Evolutionary conservation across 805 yeast genomes (phyloP), one percentile per base, ranked within the genome.

Genomic region (Saccharomycopsis babjevae): DNA sequence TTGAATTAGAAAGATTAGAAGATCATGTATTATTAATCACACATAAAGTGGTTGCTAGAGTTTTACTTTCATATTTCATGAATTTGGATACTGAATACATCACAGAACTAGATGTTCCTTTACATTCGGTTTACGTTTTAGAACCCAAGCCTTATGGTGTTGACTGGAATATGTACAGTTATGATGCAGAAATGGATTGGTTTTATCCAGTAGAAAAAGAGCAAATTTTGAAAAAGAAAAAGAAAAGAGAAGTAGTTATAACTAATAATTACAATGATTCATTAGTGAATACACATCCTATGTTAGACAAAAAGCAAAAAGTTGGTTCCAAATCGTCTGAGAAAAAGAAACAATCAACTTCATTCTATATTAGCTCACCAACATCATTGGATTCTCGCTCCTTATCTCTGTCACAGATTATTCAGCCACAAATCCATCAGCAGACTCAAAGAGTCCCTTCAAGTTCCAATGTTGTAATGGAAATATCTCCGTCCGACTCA

Each of bases 61-160:
- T 93, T 13, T 73, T 93, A 57, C 74, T 93, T 59, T 97, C 97
- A 0, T 93, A 93, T 71, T 93, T 90, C 68, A 78, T 93, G 79
- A 93, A 92, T 69, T 75, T 94, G 63, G 85, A 85, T 65, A 80
- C 85, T 66, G 89, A 89, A 46, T 79, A 89, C 0, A 88, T 93
- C 61, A 92, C 96, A 0, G 96, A 89, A 67, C 78, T 93, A 64
- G 97, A 93, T 73, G 93, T 93, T 3, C 98, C 98, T 3, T 76
- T 93, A 61, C 97, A 93, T 70, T 88, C 97, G 10, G 84, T 93
- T 15, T 93, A 92, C 70, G 83, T 93, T 63, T 79, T 93, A 64
- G 98, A 93, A 69, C 91, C 93, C 57, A 89, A 89, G 71, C 98
- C 98, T 0, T 93, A 90, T 72, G 98, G 98, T 1, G 96, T 96